phyloP scores from a whole-genome alignment of 225 moss, liverwort and hornwort genomes.

The Marchantia polymorpha region DNA sequence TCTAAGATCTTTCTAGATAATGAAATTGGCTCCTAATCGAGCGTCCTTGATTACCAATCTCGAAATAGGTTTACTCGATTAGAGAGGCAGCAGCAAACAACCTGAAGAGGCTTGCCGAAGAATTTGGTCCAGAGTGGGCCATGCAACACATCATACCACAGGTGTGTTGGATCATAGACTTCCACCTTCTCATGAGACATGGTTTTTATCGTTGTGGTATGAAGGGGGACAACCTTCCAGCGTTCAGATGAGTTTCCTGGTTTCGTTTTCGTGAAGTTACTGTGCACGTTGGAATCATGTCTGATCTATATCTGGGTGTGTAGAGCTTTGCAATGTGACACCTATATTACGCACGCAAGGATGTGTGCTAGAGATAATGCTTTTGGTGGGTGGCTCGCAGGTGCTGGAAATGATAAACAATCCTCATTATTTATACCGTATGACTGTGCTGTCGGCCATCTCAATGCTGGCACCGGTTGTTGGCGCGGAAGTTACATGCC shows the following conservation, averaged over 20 bases:
- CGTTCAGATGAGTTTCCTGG: too few species aligned
- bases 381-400: constrained; percentile 31
- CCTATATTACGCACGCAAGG: too few species aligned
- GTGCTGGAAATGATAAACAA: constrained; percentile 98
- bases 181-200: too few species aligned
- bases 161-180: constrained; percentile 31
- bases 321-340: too few species aligned
- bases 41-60: not conserved
- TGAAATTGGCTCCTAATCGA: not conserved
- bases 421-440: constrained; percentile 92
- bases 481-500: constrained; percentile 83
- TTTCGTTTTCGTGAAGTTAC: too few species aligned
- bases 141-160: constrained; percentile 92
- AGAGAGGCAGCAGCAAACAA: constrained; percentile 98
- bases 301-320: too few species aligned
- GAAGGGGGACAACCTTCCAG: too few species aligned
- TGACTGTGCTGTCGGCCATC: constrained; percentile 96
- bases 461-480: constrained; percentile 95
- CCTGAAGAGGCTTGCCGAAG: constrained; percentile 89
- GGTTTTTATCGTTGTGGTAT: too few species aligned
- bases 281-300: too few species aligned
- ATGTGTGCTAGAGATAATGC: not conserved
- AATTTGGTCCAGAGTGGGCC: constrained; percentile 93
- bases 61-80: constrained; percentile 82
- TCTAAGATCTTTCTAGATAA: not conserved